Conservation (phyloP, 2,329 filamentous ascomycete species). For the Stagonosporopsis cucurbitacearum region DNA sequence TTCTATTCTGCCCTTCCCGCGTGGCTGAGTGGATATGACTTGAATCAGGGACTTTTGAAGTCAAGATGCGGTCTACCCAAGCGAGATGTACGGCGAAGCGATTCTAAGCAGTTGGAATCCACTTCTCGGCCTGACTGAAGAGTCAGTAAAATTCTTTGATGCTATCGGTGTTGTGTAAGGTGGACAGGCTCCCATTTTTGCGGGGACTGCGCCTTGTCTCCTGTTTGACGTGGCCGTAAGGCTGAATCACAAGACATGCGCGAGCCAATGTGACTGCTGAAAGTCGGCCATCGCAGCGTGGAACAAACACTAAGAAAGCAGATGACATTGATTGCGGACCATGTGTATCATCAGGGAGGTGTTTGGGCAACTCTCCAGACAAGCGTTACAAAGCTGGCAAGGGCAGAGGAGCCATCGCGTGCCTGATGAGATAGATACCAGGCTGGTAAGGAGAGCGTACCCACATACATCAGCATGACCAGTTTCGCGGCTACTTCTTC, state of each 20-base stretch:
- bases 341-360: background rate
- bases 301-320: background rate
- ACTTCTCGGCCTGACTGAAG: constrained; percentile 32
- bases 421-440: constrained; percentile 24
- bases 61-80: constrained; percentile 22
- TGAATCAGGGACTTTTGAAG: background rate
- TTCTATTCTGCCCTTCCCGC: background rate
- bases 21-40: background rate
- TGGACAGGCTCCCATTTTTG: background rate
- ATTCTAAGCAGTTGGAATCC: constrained; percentile 28
- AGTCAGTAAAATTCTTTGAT: constrained; percentile 29
- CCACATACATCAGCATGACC: constrained; percentile 45
- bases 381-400: background rate
- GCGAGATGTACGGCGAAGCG: constrained; percentile 24
- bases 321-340: background rate
- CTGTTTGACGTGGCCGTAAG: constrained; percentile 18
- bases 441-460: constrained; percentile 32
- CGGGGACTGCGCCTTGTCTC: constrained; percentile 9
- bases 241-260: constrained; percentile 35
- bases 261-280: constrained; percentile 26
- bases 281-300: background rate
- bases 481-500: constrained; percentile 24
- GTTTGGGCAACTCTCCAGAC: background rate
- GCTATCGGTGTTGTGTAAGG: background rate
- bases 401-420: constrained; percentile 16